Conservation (phyloP, 2,329 filamentous ascomycete genomes). For the Paramyrothecium sp. region DNA sequence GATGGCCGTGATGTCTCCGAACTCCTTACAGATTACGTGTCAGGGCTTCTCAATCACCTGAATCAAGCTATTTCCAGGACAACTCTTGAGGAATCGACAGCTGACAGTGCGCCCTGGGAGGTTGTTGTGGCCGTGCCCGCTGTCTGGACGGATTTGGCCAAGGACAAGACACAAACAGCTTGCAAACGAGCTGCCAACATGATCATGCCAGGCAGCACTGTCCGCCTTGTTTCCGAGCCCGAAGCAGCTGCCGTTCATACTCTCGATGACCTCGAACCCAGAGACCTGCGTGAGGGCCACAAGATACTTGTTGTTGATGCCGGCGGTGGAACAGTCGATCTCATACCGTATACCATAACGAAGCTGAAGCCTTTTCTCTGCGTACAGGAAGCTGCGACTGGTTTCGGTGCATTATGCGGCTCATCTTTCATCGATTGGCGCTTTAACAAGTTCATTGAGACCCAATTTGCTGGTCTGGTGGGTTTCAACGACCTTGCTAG, state of each 20-base stretch:
- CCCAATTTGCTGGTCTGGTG: constrained; percentile 35
- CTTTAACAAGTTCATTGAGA: constrained; percentile 38
- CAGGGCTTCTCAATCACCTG: too few species aligned
- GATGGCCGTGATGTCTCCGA: too few species aligned
- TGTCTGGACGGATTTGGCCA: constrained; percentile 54
- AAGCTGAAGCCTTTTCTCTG: constrained; percentile 40
- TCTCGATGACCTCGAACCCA: constrained; percentile 36
- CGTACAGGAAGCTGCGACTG: constrained; percentile 42
- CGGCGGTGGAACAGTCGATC: constrained; percentile 49
- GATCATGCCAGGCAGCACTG: constrained; percentile 23
- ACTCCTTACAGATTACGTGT: too few species aligned
- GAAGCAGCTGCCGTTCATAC: constrained; percentile 49
- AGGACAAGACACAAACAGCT: constrained; percentile 45
- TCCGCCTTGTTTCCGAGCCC: constrained; percentile 47
- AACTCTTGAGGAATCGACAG: too few species aligned
- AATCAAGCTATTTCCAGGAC: too few species aligned
- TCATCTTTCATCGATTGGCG: constrained; percentile 43
- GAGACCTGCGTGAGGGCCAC: constrained; percentile 38
- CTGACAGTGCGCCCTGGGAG: too few species aligned
- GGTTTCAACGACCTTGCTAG: constrained; percentile 38
- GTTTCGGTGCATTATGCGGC: constrained; percentile 45
- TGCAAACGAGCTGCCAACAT: constrained; percentile 33
- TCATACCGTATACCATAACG: constrained; percentile 48
- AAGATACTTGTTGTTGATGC: constrained; percentile 51
- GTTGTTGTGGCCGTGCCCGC: constrained; percentile 55